Conservation (phyloP, 257 asterid genomes). For the Nicotiana sylvestris region DNA sequence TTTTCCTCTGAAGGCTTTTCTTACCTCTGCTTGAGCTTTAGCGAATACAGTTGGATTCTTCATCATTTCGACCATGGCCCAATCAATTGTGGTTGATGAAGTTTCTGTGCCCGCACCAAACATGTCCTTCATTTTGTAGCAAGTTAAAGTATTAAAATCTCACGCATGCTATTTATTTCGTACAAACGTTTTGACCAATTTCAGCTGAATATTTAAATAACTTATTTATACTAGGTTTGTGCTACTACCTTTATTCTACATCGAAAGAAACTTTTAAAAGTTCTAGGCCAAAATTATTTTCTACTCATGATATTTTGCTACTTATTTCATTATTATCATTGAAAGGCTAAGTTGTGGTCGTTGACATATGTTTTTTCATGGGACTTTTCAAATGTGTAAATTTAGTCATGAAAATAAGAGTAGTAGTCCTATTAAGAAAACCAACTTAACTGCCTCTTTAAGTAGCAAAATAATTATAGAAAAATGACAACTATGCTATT, state of each 20-base stretch:
- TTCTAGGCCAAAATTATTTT: too few relatives aligned
- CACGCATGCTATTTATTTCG: neutral
- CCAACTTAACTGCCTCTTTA: too few relatives aligned
- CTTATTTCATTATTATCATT: too few relatives aligned
- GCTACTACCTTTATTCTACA: too few relatives aligned
- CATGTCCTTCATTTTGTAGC: neutral
- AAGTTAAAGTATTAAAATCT: neutral
- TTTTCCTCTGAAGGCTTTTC: neutral
- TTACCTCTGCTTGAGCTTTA: constrained; percentile 11
- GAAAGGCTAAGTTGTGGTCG: neutral
- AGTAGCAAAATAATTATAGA: too few relatives aligned
- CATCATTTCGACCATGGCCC: constrained; percentile 15
- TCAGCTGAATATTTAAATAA: neutral
- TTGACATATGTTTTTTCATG: too few relatives aligned
- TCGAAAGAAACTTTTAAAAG: too few relatives aligned
- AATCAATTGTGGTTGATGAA: constrained; percentile 3
- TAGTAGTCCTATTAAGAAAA: too few relatives aligned
- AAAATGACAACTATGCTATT: neutral
- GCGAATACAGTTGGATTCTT: constrained; percentile 1
- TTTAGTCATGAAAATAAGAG: too few relatives aligned
- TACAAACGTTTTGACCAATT: neutral
- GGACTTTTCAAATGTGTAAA: too few relatives aligned
- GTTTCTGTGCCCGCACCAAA: constrained; percentile 13
- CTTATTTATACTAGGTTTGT: neutral
- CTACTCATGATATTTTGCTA: too few relatives aligned